Evolutionary conservation across 345 rosid genomes (phyloP).

Genomic region (Iberis pinnata): DNA sequence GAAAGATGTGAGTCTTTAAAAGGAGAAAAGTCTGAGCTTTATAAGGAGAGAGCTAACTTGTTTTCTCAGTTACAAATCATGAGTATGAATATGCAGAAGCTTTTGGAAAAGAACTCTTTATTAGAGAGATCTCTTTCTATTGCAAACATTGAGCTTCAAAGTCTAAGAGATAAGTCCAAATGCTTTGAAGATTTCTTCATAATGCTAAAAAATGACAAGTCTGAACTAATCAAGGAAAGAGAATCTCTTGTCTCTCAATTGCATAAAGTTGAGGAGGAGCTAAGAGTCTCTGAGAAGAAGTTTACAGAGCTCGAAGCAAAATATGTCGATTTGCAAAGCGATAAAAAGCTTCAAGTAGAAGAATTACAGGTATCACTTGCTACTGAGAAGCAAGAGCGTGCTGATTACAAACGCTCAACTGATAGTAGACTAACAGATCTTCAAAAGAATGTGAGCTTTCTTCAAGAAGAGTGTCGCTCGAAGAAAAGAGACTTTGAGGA

Average conservation of each 20-base stretch:
- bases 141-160: conserved; percentile 69
- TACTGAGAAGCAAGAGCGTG: conserved; percentile 54
- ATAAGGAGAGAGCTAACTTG: conserved; percentile 55
- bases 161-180: conserved; percentile 58
- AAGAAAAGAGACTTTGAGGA: conserved; percentile 79
- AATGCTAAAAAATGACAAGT: conserved; percentile 65
- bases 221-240: conserved; percentile 47
- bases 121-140: conserved; percentile 50
- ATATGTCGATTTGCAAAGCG: conserved; percentile 49
- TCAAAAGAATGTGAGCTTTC: conserved; percentile 53
- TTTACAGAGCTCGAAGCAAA: conserved; percentile 59
- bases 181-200: conserved; percentile 60
- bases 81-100: conserved; percentile 59
- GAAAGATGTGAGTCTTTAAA: conserved; percentile 51
- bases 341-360: conserved; percentile 50
- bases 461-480: conserved; percentile 61
- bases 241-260: conserved; percentile 49
- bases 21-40: conserved; percentile 64
- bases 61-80: conserved; percentile 71
- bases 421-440: conserved; percentile 59
- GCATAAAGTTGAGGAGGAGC: conserved; percentile 49
- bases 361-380: conserved; percentile 52
- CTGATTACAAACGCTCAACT: conserved; percentile 43
- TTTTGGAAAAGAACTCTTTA: conserved; percentile 50
- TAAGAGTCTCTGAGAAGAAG: conserved; percentile 57